Base-by-base conservation (phyloP, 108 stramenopile genomes). In the Fistulifera pelliculosa region DNA sequence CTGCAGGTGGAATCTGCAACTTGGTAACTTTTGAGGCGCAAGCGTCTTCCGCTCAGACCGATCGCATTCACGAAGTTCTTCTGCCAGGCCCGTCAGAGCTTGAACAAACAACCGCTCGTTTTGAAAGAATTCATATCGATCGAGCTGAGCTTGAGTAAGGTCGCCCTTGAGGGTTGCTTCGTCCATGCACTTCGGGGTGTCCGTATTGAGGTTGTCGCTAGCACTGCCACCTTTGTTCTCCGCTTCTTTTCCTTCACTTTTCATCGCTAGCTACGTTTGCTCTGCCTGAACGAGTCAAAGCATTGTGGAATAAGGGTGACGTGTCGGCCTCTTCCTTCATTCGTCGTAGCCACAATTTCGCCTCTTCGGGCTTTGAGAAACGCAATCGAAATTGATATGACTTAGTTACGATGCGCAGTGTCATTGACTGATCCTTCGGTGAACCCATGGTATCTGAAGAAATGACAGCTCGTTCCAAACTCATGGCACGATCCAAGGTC, bases 61-160 rank as follows among this genome's bases (percentile, higher is more conserved):
- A 44, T 96, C 94, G 45, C 77, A 76, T 66, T 96, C 96, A 27
- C 98, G 81, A 38, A 99, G 71, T 10, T 88, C 85, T 74, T 99
- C 98, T 27, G 93, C 95, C 44, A 99, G 83, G 57, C 93, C 85
- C 27, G 92, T 94, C 13, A 99, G 56, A 35, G 65, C 61, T 7
- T 89, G 73, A 24, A 96, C 85, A 68, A 99, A 97, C 28, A 90
- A 82, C 26, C 96, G 83, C 66, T 94, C 88, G 39, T 87, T 72
- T 19, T 83, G 73, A 65, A 92, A 97, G 56, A 94, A 97, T 31
- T 87, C 79, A 66, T 90, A 97, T 12, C 96, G 84, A 1, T 75
- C 75, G 23, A 68, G 54, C 69, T 96, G 90, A 26, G 70, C 60
- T 1, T 80, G 73, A 12, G 80, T 85, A 68, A 96, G 60, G 25